Conservation (phyloP, 2,329 filamentous ascomycete species). For the Xylaria sp. region DNA sequence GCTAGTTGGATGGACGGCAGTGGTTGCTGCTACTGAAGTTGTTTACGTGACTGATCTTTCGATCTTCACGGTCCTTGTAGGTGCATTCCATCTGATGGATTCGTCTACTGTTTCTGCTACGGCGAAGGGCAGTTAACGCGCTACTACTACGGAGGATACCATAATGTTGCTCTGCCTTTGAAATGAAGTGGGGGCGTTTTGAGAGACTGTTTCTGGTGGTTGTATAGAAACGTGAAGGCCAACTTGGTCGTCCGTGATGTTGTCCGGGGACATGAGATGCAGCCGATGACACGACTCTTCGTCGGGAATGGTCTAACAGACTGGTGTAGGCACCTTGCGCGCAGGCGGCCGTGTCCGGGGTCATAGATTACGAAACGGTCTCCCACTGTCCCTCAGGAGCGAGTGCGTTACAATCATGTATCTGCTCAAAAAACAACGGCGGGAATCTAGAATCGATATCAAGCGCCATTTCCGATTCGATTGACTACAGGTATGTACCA, state of each 20-base stretch:
- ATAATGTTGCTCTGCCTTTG: not conserved
- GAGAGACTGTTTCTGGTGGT: not conserved
- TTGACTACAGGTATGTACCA: slow-evolving; percentile 41
- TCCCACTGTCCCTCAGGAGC: slow-evolving; percentile 51
- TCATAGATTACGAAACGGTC: slow-evolving; percentile 51
- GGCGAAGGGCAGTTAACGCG: not conserved
- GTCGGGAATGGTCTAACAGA: slow-evolving; percentile 5
- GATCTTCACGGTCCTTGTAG: slow-evolving; percentile 40
- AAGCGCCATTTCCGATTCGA: slow-evolving; percentile 46
- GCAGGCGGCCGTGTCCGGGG: slow-evolving; percentile 51
- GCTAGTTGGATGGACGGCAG: slow-evolving; percentile 22
- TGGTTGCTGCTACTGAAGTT: slow-evolving; percentile 33
- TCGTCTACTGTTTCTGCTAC: not conserved
- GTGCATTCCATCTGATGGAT: slow-evolving; percentile 16
- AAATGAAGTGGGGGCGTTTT: not conserved
- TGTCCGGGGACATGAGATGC: not conserved
- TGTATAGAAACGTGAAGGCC: not conserved
- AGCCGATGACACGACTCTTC: not conserved
- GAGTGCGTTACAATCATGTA: slow-evolving; percentile 55
- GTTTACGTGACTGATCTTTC: slow-evolving; percentile 43
- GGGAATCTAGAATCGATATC: slow-evolving; percentile 48
- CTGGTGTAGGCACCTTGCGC: slow-evolving; percentile 55
- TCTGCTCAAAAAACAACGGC: slow-evolving; percentile 53
- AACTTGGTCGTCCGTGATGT: not conserved
- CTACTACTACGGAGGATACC: not conserved